Conservation (phyloP, 805 yeast species). For the Soucietia sequanensis region DNA sequence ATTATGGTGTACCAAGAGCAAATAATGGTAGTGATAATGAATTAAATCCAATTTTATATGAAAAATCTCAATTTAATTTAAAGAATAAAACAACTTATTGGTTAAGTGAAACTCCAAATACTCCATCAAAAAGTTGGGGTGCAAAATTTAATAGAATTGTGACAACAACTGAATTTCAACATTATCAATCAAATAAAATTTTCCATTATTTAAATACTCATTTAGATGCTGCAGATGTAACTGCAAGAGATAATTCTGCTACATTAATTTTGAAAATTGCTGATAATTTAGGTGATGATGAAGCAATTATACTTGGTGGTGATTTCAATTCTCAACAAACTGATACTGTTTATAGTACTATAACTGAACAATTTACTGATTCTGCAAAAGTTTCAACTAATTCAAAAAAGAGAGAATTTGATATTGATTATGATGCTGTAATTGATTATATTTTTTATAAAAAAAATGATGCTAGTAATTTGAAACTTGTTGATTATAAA, state of each 20-base stretch:
- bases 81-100: constrained; percentile 5
- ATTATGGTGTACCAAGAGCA: constrained; percentile 7
- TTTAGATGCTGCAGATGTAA: constrained; percentile 7
- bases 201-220: constrained; percentile 13
- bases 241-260: constrained; percentile 12
- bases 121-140: constrained; percentile 7
- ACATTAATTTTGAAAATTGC: constrained; percentile 4
- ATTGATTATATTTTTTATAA: constrained; percentile 8
- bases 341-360: constrained; percentile 27
- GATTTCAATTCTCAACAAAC: constrained; percentile 49
- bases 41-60: constrained; percentile 5
- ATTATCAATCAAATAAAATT: constrained; percentile 4
- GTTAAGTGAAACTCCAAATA: constrained; percentile 8
- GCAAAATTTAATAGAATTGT: constrained; percentile 12
- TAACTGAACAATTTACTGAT: constrained; percentile 5
- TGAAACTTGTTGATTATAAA: background rate
- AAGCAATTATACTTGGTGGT: constrained; percentile 46
- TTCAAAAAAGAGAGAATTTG: background rate
- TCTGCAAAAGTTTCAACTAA: background rate
- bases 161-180: constrained; percentile 8
- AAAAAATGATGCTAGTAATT: background rate
- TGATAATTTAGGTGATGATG: constrained; percentile 11
- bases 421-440: background rate
- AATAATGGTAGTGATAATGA: constrained; percentile 4
- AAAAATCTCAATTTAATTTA: background rate